Base-by-base conservation (phyloP, 2,329 filamentous ascomycete genomes). In the Metarhizium anisopliae region DNA sequence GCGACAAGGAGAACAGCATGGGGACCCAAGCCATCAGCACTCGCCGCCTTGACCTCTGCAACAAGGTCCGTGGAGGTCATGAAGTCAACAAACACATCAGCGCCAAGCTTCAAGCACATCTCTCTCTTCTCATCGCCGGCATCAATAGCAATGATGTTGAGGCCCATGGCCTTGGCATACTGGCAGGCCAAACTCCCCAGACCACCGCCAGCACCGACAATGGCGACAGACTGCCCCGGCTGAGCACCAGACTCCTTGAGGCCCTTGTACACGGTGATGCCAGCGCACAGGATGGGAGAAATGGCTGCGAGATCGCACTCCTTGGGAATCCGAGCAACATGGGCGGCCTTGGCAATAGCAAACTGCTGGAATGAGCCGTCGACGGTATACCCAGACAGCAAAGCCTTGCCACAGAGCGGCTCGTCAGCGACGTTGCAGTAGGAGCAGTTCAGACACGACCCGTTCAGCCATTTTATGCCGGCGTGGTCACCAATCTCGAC, bases 301-400 rank as follows among this genome's bases (percentile, higher is more conserved):
- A 95, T 79, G 53, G 83, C 84, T 67, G 92, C 90, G 49, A 96
- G 84, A 57, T 83, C 77, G 59, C 86, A 81, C 16, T 87, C 83
- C 72, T 92, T 87, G 61, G 89, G 88, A 61, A 96, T 86, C 62
- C 86, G 84, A 32, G 90, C 89, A 16, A 94, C 84, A 71, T 95
- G 89, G 18, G 87, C 83, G 16, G 90, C 91, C 72, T 95, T 95
- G 63, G 85, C 91, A 62, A 96, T 83, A 70, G 82, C 84, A 76
- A 95, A 96, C 77, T 96, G 85, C 77, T 96, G 92, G 81, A 96
- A 96, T 47, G 86, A 85, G 36, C 92, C 92, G 69, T 96, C 89
- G 68, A 96, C 90, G 4, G 90, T 95, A 80, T 95, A 96, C 56
- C 93, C 93, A 1, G 90, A 95, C 45, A 96, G 82, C 40, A 81